Evolutionary conservation across 169 alveolate genomes (phyloP), one percentile per base, ranked within the genome.

Genomic region (Plasmodium vivax): DNA sequence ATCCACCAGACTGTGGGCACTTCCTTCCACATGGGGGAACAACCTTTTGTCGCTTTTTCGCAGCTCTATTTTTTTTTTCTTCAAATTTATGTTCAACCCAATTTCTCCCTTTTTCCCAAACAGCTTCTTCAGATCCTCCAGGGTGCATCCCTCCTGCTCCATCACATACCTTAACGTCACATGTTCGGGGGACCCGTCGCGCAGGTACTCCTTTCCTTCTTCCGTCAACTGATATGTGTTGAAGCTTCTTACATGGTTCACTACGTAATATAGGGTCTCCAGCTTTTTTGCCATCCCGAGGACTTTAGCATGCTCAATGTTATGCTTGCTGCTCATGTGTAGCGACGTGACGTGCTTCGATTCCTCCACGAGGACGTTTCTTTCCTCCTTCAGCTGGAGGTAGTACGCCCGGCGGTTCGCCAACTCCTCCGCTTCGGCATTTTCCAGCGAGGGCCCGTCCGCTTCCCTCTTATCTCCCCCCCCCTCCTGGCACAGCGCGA

Each of bases 181-280:
- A 83, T 36, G 94, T 85, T 97, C 98, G 4, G 98, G 98, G 4
- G 98, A 95, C 9, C 97, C 97, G 10, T 95, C 72, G 23, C 23
- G 80, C 23, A 96, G 85, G 92, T 97, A 97, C 54, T 84, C 91
- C 32, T 19, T 30, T 1, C 98, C 98, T 45, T 97, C 98, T 19
- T 95, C 97, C 36, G 97, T 96, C 72, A 97, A 90, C 16, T 80
- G 79, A 38, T 95, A 95, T 1, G 82, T 43, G 32, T 94, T 92
- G 36, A 93, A 93, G 43, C 91, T 93, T 47, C 83, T 56, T 14
- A 96, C 96, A 47, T 92, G 82, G 75, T 96, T 94, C n/a, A 96
- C 91, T 34, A 97, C 94, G 77, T 93, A 95, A 47, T 96, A 94
- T 74, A 96, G 88, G 10, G 97, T 95, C 96, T 96, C 97, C 62